Evolutionary conservation across 2,329 filamentous ascomycete genomes (phyloP).

Genomic region (Akanthomyces muscarius): DNA sequence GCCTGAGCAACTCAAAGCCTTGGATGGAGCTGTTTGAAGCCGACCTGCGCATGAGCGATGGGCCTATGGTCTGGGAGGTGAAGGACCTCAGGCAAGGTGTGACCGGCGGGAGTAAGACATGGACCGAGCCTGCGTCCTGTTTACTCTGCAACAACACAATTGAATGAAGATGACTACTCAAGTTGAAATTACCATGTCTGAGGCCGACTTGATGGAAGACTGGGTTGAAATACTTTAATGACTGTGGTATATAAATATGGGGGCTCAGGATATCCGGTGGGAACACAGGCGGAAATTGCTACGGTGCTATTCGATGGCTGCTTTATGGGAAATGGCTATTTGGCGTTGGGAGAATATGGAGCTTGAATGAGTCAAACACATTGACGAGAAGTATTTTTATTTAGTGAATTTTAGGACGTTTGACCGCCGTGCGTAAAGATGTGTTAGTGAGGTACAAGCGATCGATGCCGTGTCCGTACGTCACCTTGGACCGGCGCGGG

Average conservation of each 20-base stretch:
- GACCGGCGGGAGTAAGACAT: slow-evolving; percentile 46
- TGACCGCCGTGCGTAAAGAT: no score
- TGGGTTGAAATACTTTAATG: neutral
- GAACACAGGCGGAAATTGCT: neutral
- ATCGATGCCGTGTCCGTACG: slow-evolving; percentile 2
- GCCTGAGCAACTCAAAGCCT: slow-evolving; percentile 34
- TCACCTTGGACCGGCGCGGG: slow-evolving; percentile 2
- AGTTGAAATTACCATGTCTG: neutral
- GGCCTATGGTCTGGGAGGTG: slow-evolving; percentile 48
- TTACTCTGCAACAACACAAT: slow-evolving; percentile 47
- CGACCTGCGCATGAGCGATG: slow-evolving; percentile 41
- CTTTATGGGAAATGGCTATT: neutral
- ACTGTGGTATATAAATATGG: neutral
- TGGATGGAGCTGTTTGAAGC: slow-evolving; percentile 52
- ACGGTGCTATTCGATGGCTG: neutral
- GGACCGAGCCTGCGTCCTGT: slow-evolving; percentile 49
- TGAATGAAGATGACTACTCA: slow-evolving; percentile 29
- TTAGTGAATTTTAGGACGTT: neutral
- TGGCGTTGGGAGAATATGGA: neutral
- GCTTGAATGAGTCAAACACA: neutral
- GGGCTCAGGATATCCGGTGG: neutral
- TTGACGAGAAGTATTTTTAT: neutral
- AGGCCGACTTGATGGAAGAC: neutral
- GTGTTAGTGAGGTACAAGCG: neutral
- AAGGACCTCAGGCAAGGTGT: slow-evolving; percentile 47